Evolutionary conservation across 1,139 yeast species (phyloP), one percentile per base, ranked within the genome.

Genomic region (Hansenula sp.): DNA sequence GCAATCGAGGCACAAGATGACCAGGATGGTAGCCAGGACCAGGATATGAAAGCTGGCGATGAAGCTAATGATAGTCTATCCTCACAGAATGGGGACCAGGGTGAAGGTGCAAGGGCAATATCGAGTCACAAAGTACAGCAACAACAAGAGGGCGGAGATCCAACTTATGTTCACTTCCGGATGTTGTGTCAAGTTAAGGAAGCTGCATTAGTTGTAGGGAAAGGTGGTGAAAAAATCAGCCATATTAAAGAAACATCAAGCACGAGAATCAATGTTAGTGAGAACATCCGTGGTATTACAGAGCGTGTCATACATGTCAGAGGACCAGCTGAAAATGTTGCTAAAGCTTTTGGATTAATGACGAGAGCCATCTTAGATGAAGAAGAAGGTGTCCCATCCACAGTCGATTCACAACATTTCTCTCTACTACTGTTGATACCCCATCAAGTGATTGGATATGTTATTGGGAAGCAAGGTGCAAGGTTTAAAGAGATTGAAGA

Each of bases 401-500:
- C 77, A 3, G 66, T 76, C 35, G 70, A 72, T 42, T 77, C 88
- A 31, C 68, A 70, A 49, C 79, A 74, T 43, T 77, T 79, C 50
- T 76, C 76, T 43, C 65, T 89, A 52, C 75, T 82, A 50, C 60
- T 89, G 16, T 67, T 89, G 45, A 74, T 90, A 32, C 96, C 96
- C 3, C 93, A 88, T 62, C 82, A 85, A 3, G 67, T 85, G 60
- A 86, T 88, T 70, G 96, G 96, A 0, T 84, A 77, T 53, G 75
- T 90, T 41, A 89, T 89, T 53, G 96, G 96, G 13, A 84, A 84
- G 56, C 82, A 74, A 46, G 96, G 96, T 11, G 68, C 77, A 16
- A 77, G 81, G 52, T 81, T 90, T 59, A 72, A 90, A 49, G 94
- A 88, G 61, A 86, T 90, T 53, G 96, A 88, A 64, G 91, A 84